A percentile compares a stretch with the other conserved stretches of the same genome.
phyloP scores from a whole-genome alignment of 805 yeast species.

The Saccharomycopsis synnaedendra region DNA sequence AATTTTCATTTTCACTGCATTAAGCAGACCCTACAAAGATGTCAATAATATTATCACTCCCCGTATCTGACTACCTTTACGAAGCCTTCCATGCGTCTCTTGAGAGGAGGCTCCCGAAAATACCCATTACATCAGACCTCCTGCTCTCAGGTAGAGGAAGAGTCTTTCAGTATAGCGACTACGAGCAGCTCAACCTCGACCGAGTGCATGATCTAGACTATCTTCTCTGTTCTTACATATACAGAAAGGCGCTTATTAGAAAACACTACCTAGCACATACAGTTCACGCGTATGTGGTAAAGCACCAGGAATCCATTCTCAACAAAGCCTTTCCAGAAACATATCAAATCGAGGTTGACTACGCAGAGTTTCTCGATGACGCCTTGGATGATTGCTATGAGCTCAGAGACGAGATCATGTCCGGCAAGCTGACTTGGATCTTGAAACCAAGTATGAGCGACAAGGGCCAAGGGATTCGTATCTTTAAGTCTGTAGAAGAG shows the following conservation, averaged over 20 bases:
- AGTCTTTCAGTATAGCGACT: slow-evolving; percentile 75
- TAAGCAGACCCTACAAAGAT: too few species aligned
- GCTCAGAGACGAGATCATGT: slow-evolving; percentile 54
- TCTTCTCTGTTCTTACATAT: slow-evolving; percentile 68
- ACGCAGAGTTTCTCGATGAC: slow-evolving; percentile 93
- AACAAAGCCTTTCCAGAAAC: slow-evolving; percentile 58
- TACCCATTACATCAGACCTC: slow-evolving; percentile 22
- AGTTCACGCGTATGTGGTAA: slow-evolving; percentile 59
- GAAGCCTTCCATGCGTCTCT: slow-evolving; percentile 26
- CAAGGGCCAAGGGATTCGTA: slow-evolving; percentile 88
- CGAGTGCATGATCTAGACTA: slow-evolving; percentile 36
- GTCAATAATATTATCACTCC: too few species aligned
- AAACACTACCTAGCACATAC: slow-evolving; percentile 86
- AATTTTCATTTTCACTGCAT: too few species aligned
- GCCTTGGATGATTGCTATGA: slow-evolving; percentile 89
- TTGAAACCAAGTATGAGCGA: slow-evolving; percentile 96
- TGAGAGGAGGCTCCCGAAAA: slow-evolving; percentile 23
- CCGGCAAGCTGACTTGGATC: slow-evolving; percentile 49
- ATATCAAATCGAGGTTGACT: slow-evolving; percentile 77
- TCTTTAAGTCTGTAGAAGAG: slow-evolving; percentile 69
- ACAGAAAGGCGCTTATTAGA: slow-evolving; percentile 82
- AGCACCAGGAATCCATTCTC: slow-evolving; percentile 60
- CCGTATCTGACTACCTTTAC: slow-evolving; percentile 28
- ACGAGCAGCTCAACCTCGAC: slow-evolving; percentile 80
- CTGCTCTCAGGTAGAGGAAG: slow-evolving; percentile 13